These are phyloP conservation scores for Boletus tylopilopsis DNA, from an alignment of 768 basidiomycete genomes.

Conservation along the genomic window DNA sequence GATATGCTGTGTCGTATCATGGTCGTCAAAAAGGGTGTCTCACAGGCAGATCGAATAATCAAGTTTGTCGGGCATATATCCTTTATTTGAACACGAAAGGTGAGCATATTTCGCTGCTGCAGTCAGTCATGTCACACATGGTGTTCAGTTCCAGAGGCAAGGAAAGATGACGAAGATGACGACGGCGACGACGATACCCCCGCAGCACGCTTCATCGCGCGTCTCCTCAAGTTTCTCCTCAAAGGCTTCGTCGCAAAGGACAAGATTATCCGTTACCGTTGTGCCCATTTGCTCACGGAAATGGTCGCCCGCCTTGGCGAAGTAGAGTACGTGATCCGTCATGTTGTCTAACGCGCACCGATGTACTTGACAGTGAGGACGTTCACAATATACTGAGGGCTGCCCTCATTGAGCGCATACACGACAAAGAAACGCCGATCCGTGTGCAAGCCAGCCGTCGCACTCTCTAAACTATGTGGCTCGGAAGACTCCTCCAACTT, in stretches of 20 bases:
- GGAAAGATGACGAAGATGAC: conserved; percentile 37
- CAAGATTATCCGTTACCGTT: conserved; percentile 80
- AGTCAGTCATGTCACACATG: neutral
- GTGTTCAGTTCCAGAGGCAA: conserved; percentile 35
- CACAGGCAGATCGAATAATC: conserved; percentile 69
- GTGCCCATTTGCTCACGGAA: conserved; percentile 70
- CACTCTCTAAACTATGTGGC: conserved; percentile 71
- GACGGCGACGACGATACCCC: conserved; percentile 65
- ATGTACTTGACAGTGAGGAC: conserved; percentile 66
- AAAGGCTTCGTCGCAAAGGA: conserved; percentile 83
- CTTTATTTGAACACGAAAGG: conserved; percentile 76
- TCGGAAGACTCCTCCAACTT: conserved; percentile 62
- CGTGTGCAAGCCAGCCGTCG: conserved; percentile 78
- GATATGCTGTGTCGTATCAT: conserved; percentile 58
- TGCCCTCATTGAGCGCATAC: conserved; percentile 64
- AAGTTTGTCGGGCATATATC: conserved; percentile 83
- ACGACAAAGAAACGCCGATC: conserved; percentile 75
- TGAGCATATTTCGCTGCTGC: conserved; percentile 26
- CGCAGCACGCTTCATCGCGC: conserved; percentile 62
- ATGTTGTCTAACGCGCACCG: neutral
- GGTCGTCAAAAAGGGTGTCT: conserved; percentile 75
- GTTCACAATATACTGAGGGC: conserved; percentile 60
- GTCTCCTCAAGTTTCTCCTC: conserved; percentile 68
- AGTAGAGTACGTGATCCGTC: conserved; percentile 61
- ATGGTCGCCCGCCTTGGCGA: conserved; percentile 79